These are phyloP conservation scores for Bolboschoenoplectus hybrid DNA, from an alignment of 202 grass and related monocot genomes.

Conservation along the genomic window DNA sequence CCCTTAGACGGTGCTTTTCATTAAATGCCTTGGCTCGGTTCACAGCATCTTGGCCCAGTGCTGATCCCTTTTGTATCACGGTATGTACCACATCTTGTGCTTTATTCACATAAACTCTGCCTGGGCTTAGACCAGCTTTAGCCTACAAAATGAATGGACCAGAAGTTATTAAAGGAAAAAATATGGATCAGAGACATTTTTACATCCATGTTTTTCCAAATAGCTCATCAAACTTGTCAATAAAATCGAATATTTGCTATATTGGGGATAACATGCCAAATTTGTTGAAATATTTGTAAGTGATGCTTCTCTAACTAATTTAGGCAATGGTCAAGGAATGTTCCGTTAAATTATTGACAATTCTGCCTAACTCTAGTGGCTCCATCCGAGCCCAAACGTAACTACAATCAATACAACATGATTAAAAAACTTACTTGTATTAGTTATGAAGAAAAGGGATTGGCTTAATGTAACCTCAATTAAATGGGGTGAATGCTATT, in stretches of 20 bases:
- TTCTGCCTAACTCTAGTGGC: background rate
- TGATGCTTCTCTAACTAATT: background rate
- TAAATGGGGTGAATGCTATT: background rate
- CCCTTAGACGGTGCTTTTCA: conserved; percentile 74
- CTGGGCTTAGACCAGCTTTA: conserved; percentile 52
- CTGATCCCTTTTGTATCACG: conserved; percentile 85
- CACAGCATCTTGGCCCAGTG: conserved; percentile 88
- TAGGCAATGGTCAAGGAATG: background rate
- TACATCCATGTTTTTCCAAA: background rate
- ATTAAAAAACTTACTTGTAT: background rate
- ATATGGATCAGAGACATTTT: background rate
- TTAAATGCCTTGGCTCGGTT: conserved; percentile 98
- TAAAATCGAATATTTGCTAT: conserved; percentile 9
- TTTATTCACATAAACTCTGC: conserved; percentile 71
- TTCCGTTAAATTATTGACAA: conserved; percentile 18
- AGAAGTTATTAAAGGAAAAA: background rate
- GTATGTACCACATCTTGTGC: conserved; percentile 89
- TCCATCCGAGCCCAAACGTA: background rate
- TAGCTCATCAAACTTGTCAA: background rate
- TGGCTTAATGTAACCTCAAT: background rate
- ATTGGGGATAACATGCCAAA: background rate
- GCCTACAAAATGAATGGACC: conserved; percentile 45
- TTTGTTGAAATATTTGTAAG: background rate
- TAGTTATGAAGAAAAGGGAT: background rate
- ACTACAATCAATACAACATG: background rate